Evolutionary conservation across 1,284 basidiomycete genomes (phyloP), one percentile per base, ranked within the genome.

Genomic region (Schizopora paradoxa): DNA sequence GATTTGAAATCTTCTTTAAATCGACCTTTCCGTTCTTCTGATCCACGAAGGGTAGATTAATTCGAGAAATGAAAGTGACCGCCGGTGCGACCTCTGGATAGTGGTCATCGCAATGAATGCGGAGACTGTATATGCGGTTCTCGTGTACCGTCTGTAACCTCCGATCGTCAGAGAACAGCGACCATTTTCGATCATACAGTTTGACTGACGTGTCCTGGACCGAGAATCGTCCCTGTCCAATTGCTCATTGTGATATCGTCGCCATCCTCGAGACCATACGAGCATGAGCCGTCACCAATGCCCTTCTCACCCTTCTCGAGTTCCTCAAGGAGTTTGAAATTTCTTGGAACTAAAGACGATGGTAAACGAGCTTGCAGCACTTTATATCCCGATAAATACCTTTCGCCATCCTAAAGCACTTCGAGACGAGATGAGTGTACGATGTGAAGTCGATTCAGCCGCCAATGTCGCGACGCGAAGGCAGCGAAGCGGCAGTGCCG

Each of bases 271-370:
- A 96, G 73, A 47, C 94, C 94, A 59, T 98, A 98, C 25, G 91
- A 94, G 71, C 92, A 96, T 28, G 87, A 91, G 49, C 94, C 95
- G 70, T 98, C 95, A 53, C 95, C 95, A 61, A 99, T 92, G 39
- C 96, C 95, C 68, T 99, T 99, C 75, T 99, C 95, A 58, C 96
- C 95, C 69, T 98, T 98, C 70, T 99, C 95, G 56, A 99, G 86
- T 73, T 99, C 94, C 66, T 97, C 93, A 39, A 97, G 79, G 34
- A 99, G 82, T 47, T 91, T 80, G 72, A 99, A 99, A 69, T 93
- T 97, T 61, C 95, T 79, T 31, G 95, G 95, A 52, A 98, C 95
- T 98, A 54, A 4, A 6, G 8, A 45, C 8, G 32, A 14, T 19
- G 36, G 19, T 19, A 13, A n/a, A n/a, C n/a, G n/a, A 35, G 23